Evolutionary conservation across 768 basidiomycete species (phyloP).

Genomic region (Mycena belliarum): DNA sequence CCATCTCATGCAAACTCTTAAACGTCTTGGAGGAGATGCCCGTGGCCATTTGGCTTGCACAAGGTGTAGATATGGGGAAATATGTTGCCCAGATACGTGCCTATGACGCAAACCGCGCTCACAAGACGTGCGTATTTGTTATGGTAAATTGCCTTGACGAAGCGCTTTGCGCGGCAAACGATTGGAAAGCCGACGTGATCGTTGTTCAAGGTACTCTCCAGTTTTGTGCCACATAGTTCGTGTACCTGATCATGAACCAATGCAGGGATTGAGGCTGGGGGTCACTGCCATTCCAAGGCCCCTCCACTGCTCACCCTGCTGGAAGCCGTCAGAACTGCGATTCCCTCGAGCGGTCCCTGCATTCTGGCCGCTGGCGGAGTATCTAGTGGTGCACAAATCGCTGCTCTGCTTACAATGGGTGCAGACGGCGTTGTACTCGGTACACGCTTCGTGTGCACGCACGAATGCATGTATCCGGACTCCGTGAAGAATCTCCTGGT

Average conservation of each 20-base stretch:
- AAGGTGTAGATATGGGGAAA: slow-evolving; percentile 41
- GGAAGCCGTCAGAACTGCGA: neutral
- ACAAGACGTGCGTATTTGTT: slow-evolving; percentile 36
- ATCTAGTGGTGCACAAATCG: slow-evolving; percentile 50
- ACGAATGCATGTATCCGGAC: slow-evolving; percentile 29
- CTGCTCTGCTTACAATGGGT: slow-evolving; percentile 51
- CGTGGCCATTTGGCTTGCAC: slow-evolving; percentile 56
- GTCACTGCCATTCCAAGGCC: slow-evolving; percentile 34
- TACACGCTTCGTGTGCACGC: slow-evolving; percentile 58
- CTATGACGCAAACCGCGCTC: slow-evolving; percentile 34
- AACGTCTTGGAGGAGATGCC: slow-evolving; percentile 51
- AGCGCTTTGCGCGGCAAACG: slow-evolving; percentile 40
- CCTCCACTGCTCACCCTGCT: neutral
- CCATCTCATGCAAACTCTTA: slow-evolving; percentile 40
- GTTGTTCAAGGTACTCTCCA: slow-evolving; percentile 49
- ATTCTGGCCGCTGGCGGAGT: slow-evolving; percentile 65
- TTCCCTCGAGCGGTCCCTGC: slow-evolving; percentile 29
- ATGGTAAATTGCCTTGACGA: slow-evolving; percentile 45
- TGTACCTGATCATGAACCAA: no score
- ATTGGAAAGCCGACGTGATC: slow-evolving; percentile 41
- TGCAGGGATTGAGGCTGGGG: slow-evolving; percentile 51
- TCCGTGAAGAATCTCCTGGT: neutral
- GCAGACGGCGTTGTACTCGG: slow-evolving; percentile 57
- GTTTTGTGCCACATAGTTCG: neutral
- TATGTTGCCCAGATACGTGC: slow-evolving; percentile 48